phyloP scores from a whole-genome alignment of 1,284 basidiomycete species.

The Ceratobasidium sp. region DNA sequence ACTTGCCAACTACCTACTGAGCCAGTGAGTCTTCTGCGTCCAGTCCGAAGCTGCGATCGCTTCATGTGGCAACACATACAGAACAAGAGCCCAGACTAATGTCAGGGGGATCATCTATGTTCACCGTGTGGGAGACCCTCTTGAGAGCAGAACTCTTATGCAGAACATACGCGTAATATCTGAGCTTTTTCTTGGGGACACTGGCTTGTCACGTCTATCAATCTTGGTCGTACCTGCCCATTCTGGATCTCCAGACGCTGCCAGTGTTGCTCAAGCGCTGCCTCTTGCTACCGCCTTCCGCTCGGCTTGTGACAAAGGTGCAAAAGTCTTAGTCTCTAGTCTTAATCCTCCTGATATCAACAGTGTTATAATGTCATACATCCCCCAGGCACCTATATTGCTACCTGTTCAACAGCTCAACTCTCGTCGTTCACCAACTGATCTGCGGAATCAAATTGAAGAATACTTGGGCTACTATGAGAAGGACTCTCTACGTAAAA shows the following conservation, averaged over 20 bases:
- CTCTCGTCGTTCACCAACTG: background rate
- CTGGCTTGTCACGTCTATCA: background rate
- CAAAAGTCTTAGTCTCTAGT: background rate
- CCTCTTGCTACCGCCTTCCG: slow-evolving; percentile 4
- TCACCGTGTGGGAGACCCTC: slow-evolving; percentile 15
- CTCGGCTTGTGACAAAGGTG: background rate
- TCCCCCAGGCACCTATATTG: background rate
- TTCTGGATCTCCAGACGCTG: background rate
- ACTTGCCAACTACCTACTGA: slow-evolving; percentile 2
- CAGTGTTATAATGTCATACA: slow-evolving; percentile 7
- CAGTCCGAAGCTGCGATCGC: background rate
- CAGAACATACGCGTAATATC: slow-evolving; percentile 15
- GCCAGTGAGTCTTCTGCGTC: background rate
- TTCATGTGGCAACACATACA: background rate
- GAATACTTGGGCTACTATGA: slow-evolving; percentile 15
- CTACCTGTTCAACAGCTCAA: background rate
- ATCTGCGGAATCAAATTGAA: background rate
- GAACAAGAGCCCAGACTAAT: background rate
- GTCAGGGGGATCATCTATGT: slow-evolving; percentile 2
- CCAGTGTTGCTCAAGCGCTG: background rate
- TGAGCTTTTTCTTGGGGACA: slow-evolving; percentile 12
- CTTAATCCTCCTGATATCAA: slow-evolving; percentile 1
- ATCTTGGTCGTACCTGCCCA: slow-evolving; percentile 9
- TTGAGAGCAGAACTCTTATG: slow-evolving; percentile 6
- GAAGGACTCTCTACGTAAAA: background rate